Evolutionary conservation across 306 rosid species (phyloP), one percentile per base, ranked within the genome.

Genomic region (Lagenaria siceraria): DNA sequence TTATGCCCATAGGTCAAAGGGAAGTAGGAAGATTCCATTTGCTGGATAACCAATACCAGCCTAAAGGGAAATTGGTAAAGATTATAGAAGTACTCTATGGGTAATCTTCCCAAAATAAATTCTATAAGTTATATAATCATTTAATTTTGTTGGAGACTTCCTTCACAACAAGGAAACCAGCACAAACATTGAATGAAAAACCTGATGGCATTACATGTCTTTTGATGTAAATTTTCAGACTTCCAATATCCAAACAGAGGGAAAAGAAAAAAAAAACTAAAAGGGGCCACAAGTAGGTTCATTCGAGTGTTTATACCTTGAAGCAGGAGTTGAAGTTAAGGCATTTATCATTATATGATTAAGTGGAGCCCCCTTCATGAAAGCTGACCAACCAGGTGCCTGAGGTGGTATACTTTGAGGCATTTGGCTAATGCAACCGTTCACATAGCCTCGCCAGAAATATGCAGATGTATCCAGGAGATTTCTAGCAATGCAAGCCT

Each of bases 401-500:
- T 90, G 98, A 83, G 90, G 56, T 42, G 92, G 92, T 74, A 92
- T 77, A 79, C 90, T 84, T 73, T 92, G 97, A 61, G 97, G 99
- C 81, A 88, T 74, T 83, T 90, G 97, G 80, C 74, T 88, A 78
- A 95, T 84, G 40, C 78, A 70, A 79, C 97, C 97, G 40, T 85
- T 89, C 69, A 86, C 90, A 88, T 90, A 95, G 66, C 97, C 97
- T 53, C 93, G 96, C 99, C 99, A 92, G 78, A 82, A 81, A 83
- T 95, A 95, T 58, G 93, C 96, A 42, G 96, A 87, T 21, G 96
- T 89, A 75, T 92, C 99, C 55, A 95, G 87, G 60, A 95, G 85
- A 81, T 90, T 89, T 78, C 97, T 90, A 42, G 97, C 87, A 83
- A 95, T 90, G 79, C 93, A 95, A 83, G 99, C 97, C 89, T 95